A percentile compares a stretch with the other conserved stretches of the same genome.
Conservation (phyloP, 78 protist genomes). For the Dictyostelium citrinum region DNA sequence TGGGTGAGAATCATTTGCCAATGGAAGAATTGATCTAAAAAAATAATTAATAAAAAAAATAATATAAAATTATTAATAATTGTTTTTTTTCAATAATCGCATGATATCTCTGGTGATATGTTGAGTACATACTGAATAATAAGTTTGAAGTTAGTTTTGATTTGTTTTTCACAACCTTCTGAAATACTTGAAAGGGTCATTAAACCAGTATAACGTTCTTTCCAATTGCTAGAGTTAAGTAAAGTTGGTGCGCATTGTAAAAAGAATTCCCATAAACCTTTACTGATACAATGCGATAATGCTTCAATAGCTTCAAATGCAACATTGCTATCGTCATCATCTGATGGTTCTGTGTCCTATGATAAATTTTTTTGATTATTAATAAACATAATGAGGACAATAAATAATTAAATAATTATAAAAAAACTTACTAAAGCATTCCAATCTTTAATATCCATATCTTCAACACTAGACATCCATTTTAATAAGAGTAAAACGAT, state of each 20-base stretch:
- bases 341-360: constrained; percentile 43
- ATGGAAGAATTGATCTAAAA: neutral
- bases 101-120: too few relatives aligned
- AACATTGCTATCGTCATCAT: constrained; percentile 29
- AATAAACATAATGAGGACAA: neutral
- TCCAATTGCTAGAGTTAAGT: constrained; percentile 28
- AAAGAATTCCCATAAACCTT: constrained; percentile 59
- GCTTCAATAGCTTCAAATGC: constrained; percentile 88
- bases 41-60: too few relatives aligned
- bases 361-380: neutral
- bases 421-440: neutral
- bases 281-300: constrained; percentile 85
- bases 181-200: constrained; percentile 18
- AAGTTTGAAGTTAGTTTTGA: neutral
- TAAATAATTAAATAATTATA: neutral
- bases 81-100: neutral
- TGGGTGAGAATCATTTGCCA: constrained; percentile 87
- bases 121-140: neutral
- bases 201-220: constrained; percentile 32
- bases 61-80: neutral
- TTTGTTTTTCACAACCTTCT: constrained; percentile 41
- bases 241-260: neutral
- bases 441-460: constrained; percentile 12
- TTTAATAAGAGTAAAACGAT: constrained; percentile 59
- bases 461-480: constrained; percentile 81